These are phyloP conservation scores for Hyphodiscus sp. DNA, from an alignment of 2,329 filamentous ascomycete genomes.

Conservation along the genomic window DNA sequence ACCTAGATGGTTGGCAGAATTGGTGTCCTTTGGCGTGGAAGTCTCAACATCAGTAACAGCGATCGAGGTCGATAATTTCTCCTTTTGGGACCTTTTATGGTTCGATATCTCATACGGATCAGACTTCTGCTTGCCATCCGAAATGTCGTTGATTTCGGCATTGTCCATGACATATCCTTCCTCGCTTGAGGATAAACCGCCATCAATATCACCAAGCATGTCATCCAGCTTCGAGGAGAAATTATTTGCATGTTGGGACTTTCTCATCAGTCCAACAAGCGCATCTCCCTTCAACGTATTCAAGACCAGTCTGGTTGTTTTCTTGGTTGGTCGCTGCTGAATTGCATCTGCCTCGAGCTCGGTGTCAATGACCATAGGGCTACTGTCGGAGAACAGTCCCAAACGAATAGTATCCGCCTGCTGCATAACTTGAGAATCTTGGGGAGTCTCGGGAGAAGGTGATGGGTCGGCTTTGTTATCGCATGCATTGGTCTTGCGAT, in stretches of 20 bases:
- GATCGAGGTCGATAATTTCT: neutral
- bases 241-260: neutral
- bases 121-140: neutral
- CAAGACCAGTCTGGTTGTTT: neutral
- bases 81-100: neutral
- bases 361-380: neutral
- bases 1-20: neutral
- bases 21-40: neutral
- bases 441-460: neutral
- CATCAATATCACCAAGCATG: neutral
- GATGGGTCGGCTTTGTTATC: neutral
- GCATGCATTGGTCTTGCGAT: neutral
- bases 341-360: neutral
- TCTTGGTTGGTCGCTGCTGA: neutral
- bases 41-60: neutral
- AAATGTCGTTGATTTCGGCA: neutral
- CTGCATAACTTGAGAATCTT: neutral
- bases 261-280: neutral
- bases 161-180: neutral
- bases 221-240: neutral
- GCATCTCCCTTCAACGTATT: neutral
- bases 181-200: neutral
- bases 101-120: neutral
- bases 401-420: neutral
- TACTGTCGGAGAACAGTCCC: neutral